These are phyloP conservation scores for Croton setiger DNA, from an alignment of 441 rosid species.

Conservation along the genomic window DNA sequence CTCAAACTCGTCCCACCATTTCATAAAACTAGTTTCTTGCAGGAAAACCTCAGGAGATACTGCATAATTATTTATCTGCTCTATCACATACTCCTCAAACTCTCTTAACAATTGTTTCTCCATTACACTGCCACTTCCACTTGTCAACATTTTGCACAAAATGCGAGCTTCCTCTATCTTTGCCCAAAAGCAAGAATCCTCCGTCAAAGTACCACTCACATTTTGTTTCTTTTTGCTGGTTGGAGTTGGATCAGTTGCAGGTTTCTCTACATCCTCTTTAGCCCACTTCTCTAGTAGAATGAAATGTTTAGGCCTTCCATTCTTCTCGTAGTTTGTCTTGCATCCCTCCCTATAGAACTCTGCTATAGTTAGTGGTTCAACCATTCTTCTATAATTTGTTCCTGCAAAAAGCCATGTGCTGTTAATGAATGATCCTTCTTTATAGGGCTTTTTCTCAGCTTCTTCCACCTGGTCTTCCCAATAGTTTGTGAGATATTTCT, in stretches of 20 bases:
- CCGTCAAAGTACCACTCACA: constrained; percentile 29
- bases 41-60: constrained; percentile 70
- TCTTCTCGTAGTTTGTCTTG: constrained; percentile 23
- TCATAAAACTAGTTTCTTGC: constrained; percentile 54
- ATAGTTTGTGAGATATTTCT: constrained; percentile 33
- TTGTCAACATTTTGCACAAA: constrained; percentile 20
- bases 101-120: constrained; percentile 10
- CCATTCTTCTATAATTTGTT: constrained; percentile 50
- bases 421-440: constrained; percentile 24
- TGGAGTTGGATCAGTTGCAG: not conserved
- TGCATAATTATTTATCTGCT: constrained; percentile 31
- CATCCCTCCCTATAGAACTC: constrained; percentile 33
- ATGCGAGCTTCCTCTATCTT: constrained; percentile 59
- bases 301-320: constrained; percentile 45
- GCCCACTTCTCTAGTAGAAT: constrained; percentile 50
- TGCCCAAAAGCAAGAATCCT: constrained; percentile 86
- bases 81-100: constrained; percentile 42
- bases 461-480: constrained; percentile 48
- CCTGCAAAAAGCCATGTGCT: constrained; percentile 35
- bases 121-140: not conserved
- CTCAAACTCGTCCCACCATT: constrained; percentile 58
- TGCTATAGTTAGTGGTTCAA: constrained; percentile 73
- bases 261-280: constrained; percentile 17
- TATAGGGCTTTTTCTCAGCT: constrained; percentile 48
- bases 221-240: constrained; percentile 21